Evolutionary conservation across 371 early-diverging fungal species (phyloP), one percentile per base, ranked within the genome.

Genomic region (Mucor saturninus): DNA sequence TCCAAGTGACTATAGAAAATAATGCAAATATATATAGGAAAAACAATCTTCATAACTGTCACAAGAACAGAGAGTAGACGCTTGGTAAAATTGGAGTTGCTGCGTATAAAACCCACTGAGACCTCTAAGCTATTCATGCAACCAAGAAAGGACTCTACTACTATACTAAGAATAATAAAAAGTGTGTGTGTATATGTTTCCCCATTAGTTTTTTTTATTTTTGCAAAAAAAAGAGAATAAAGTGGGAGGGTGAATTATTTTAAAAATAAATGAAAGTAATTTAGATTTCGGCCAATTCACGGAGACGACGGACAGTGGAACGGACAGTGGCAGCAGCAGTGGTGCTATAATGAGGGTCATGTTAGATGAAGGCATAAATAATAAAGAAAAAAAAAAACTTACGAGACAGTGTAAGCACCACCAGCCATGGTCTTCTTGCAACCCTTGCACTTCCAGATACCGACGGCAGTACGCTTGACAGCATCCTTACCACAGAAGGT

Each of bases 391-490:
- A n/a, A 49, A 32, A 11, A 28, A 42, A 78, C 79, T 83, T 78
- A 87, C 81, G 89, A 91, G 69, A 98, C 91, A 59, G 95, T 93
- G 94, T 97, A 99, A 72, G 99, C 99, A 77, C 99, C 99, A 73
- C 99, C 99, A 69, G 99, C 99, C 81, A 99, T 83, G 74, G 83
- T 83, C 89, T 97, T 95, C 75, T 87, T 89, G 89, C 99, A 99
- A 61, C 93, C 95, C 80, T 89, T 91, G 91, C 99, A 99, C 84
- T 94, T 89, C 99, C 99, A 99, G 90, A 99, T 98, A 76, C 99
- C 99, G 73, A 99, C 99, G 63, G 96, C 92, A 61, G 87, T 77
- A 80, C 99, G 95, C 89, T 94, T 96, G 67, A 99, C 98, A 71
- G 93, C 83, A 77, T 93, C 95, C 87, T 95, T 95, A 77, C 99